A percentile compares a stretch with the other conserved stretches of the same genome.
phyloP scores from a whole-genome alignment of 1,284 basidiomycete species.

The Pterulicium gracile region DNA sequence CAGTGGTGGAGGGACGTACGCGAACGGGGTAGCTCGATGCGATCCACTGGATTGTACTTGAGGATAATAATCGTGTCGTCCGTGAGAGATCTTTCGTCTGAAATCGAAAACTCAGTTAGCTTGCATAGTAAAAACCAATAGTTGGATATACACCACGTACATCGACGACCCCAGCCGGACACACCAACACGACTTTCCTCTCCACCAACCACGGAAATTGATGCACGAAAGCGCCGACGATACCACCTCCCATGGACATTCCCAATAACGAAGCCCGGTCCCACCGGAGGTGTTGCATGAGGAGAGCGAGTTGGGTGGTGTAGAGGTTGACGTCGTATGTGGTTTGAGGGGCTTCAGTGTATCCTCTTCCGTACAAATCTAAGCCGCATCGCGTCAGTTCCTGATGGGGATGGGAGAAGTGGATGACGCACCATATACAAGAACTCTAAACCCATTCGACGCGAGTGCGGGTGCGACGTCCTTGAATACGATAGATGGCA shows the following conservation, averaged over 20 bases:
- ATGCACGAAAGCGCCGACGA: slow-evolving; percentile 36
- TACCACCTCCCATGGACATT: slow-evolving; percentile 54
- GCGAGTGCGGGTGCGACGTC: slow-evolving; percentile 1
- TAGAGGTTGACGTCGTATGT: slow-evolving; percentile 54
- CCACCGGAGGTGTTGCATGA: slow-evolving; percentile 71
- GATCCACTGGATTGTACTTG: slow-evolving; percentile 51
- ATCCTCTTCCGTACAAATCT: slow-evolving; percentile 75
- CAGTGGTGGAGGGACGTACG: slow-evolving; percentile 20
- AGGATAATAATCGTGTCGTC: slow-evolving; percentile 64
- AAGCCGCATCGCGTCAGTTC: slow-evolving; percentile 5
- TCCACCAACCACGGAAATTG: slow-evolving; percentile 38
- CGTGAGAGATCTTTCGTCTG: slow-evolving; percentile 56
- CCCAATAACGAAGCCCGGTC: slow-evolving; percentile 51
- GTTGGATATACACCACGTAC: slow-evolving; percentile 15
- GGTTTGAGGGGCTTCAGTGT: slow-evolving; percentile 63
- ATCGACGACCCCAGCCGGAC: slow-evolving; percentile 38
- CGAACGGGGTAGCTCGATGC: slow-evolving; percentile 49
- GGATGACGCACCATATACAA: not conserved
- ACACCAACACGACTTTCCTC: slow-evolving; percentile 34
- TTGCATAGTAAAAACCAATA: not conserved
- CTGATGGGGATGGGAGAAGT: not conserved
- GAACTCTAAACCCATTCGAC: slow-evolving; percentile 6
- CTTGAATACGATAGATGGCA: slow-evolving; percentile 1
- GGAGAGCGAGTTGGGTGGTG: slow-evolving; percentile 65
- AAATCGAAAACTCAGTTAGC: slow-evolving; percentile 3